Evolutionary conservation across 2,329 filamentous ascomycete genomes (phyloP).

Genomic region (Colletotrichum liaoningense): DNA sequence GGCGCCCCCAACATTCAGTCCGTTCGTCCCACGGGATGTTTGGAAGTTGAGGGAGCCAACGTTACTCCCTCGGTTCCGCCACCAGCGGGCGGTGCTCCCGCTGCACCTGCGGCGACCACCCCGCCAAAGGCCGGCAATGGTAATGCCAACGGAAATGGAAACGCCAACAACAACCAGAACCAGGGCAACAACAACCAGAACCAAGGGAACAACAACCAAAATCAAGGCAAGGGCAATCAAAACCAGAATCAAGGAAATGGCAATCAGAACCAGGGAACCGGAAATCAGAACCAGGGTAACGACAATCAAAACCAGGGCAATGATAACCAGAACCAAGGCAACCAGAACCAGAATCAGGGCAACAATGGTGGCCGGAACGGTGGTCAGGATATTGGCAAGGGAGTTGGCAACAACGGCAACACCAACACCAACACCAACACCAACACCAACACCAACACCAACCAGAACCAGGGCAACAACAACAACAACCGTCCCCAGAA

Average conservation of each 20-base stretch:
- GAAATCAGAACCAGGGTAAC: background rate
- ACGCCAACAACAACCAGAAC: background rate
- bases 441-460: conserved; percentile 5
- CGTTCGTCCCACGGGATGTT: conserved; percentile 37
- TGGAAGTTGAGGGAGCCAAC: conserved; percentile 34
- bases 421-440: background rate
- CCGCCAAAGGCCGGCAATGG: background rate
- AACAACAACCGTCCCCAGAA: background rate
- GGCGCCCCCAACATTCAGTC: conserved; percentile 32
- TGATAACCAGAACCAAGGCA: background rate
- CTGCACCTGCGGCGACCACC: conserved; percentile 7
- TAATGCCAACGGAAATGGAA: background rate
- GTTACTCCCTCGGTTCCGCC: conserved; percentile 21
- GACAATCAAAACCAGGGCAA: background rate
- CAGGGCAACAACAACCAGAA: background rate
- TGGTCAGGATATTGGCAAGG: background rate
- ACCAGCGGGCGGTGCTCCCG: background rate
- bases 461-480: background rate
- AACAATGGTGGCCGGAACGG: background rate
- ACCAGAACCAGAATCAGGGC: conserved; percentile 2
- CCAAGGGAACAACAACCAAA: background rate
- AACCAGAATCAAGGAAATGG: background rate
- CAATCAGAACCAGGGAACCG: background rate
- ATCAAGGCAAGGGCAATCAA: background rate
- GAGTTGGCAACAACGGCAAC: background rate